Evolutionary conservation across 2,329 filamentous ascomycete species (phyloP), one percentile per base, ranked within the genome.

Genomic region (Zopfia rhizophila): DNA sequence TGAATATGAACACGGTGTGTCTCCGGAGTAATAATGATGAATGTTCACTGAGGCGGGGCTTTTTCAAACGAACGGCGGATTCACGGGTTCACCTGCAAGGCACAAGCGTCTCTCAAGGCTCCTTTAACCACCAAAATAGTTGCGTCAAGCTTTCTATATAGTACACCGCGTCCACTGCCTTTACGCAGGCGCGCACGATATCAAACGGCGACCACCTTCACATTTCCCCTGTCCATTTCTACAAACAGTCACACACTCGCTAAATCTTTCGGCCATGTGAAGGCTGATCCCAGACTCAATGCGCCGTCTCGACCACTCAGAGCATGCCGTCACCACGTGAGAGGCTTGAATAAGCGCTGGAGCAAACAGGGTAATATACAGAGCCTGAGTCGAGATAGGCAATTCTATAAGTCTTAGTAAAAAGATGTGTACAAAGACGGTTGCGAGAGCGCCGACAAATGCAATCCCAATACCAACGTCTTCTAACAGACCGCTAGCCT

Each of bases 351-450:
- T 66, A 67, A 61, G 63, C 63, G 63, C 61, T 58, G 40, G 23
- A 4, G 32, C 38, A 24, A 16, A 57, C 59, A 54, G 31, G 44
- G 38, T 40, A 53, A 17, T 38, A 38, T 51, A 51, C 61, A 66
- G 18, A 58, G 53, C 60, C 56, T 63, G 68, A 69, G 66, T 69
- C 63, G 65, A 68, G 66, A 54, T 37, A 65, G 58, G 55, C 53
- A 52, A 29, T 33, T 53, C 45, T 47, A 48, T 54, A 48, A 48
- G 43, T 55, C 10, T 40, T 23, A 53, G 37, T 21, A 55, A 57
- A 56, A 63, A 53, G 58, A 43, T 36, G 51, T 44, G 42, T 43
- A 43, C 11, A 52, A 53, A 38, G 22, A 24, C 41, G 33, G 24
- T 23, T 8, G 14, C 23, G n/a, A 66, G 45, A 58, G 66, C 66